Evolutionary conservation across 2,329 filamentous ascomycete genomes (phyloP), one percentile per base, ranked within the genome.

Genomic region (Chaetomiaceae sp.): DNA sequence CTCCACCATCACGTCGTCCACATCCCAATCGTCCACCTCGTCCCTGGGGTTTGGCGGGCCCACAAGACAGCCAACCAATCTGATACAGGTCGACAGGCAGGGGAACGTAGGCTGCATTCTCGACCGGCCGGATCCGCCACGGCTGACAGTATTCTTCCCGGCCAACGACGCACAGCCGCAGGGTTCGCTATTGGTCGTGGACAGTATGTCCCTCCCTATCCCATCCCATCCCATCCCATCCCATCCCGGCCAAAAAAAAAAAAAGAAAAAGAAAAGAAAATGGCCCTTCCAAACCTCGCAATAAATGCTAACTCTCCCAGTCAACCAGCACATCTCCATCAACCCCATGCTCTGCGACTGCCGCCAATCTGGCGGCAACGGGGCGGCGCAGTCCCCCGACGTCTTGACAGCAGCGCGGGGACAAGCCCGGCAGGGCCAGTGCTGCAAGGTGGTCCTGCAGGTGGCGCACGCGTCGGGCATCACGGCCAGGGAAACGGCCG

Each of bases 291-390:
- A n/a, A n/a, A 27, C 25, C 25, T 5, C 5, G 25, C 5, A 27
- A 27, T 27, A 27, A 27, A 27, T 10, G 3, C 42, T 45, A 34
- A 45, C 42, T 9, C 3, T 9, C 9, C 5, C 20, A 56, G 54
- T 56, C 30, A 14, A 53, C 37, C n/a, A 50, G 18, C 9, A 48
- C 16, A 32, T 56, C 34, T 18, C 16, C 32, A 53, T 53, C 46
- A 53, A 56, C 38, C 45, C 54, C 1, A 16, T 40, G n/a, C 46
- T 51, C 37, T 56, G 54, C 54, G 23, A 27, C 11, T 56, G 54
- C 38, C 41, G 42, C 6, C 46, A 33, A 23, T 34, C 38, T 29
- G 5, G 10, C 34, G 21, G 5, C 30, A 23, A 29, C 29, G 16
- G 6, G 5, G 2, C 20, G 23, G 14, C 16, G 20, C 3, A 3